A percentile compares a stretch with the other conserved stretches of the same genome.
Conservation (phyloP, 176 grass and related monocot genomes). For the Aegilops sharonensis region DNA sequence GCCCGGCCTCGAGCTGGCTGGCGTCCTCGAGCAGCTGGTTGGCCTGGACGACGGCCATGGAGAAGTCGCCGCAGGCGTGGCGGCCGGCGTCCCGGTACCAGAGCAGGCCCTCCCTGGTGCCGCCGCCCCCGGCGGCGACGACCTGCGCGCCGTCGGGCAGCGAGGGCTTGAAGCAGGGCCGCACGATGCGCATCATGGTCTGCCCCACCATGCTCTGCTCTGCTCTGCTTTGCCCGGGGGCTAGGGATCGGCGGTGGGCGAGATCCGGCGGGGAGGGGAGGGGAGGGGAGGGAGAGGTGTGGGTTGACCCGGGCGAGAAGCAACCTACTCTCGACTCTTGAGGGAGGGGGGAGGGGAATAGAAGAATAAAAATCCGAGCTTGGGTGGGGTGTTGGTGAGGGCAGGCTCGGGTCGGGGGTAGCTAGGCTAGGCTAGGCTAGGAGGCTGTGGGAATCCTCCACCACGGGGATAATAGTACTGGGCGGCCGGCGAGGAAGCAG, state of each 20-base stretch:
- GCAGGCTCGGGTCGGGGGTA: not conserved
- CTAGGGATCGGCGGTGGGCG: not conserved
- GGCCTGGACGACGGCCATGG: constrained; percentile 78
- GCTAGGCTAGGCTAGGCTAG: not conserved
- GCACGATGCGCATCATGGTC: constrained; percentile 48
- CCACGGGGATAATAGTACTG: not conserved
- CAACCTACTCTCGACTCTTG: not conserved
- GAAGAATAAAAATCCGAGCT: not conserved
- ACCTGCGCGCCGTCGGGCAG: not conserved
- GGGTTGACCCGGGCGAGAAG: not conserved
- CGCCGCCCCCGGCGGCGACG: constrained; percentile 6
- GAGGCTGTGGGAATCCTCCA: not conserved
- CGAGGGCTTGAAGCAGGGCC: constrained; percentile 52
- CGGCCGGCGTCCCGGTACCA: constrained; percentile 75
- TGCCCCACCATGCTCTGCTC: not conserved
- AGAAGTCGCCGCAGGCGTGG: constrained; percentile 69
- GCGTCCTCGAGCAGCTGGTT: constrained; percentile 72
- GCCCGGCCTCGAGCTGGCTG: constrained; percentile 77
- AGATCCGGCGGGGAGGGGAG: constrained; percentile 9
- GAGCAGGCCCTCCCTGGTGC: constrained; percentile 54
- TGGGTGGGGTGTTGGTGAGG: not conserved
- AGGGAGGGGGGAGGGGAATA: no score
- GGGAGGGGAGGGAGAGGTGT: not conserved
- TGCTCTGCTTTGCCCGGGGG: not conserved
- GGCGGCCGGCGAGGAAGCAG: not conserved